These are phyloP conservation scores for Pseudozyma pruni DNA, from an alignment of 1,284 basidiomycete genomes.

Conservation along the genomic window DNA sequence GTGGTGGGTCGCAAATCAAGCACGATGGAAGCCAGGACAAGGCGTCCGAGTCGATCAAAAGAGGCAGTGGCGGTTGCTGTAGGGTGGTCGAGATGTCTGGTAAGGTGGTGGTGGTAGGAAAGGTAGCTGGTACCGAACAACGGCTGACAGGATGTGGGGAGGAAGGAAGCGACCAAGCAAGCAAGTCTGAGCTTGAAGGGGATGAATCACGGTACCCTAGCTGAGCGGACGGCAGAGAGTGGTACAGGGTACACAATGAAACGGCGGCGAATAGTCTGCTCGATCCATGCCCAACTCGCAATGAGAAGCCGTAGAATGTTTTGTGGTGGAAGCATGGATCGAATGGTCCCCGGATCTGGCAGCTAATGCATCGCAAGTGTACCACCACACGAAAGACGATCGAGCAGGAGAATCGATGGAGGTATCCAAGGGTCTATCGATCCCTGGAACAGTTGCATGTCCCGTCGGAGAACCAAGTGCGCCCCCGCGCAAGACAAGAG, in stretches of 20 bases:
- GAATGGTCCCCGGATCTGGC: conserved; percentile 16
- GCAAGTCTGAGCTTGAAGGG: no score
- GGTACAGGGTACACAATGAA: conserved; percentile 23
- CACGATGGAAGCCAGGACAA: no score
- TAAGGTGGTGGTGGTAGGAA: conserved; percentile 2
- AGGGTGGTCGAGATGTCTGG: no score
- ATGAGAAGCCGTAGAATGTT: background rate
- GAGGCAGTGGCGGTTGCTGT: no score
- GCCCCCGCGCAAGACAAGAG: no score
- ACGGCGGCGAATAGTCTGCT: conserved; percentile 25
- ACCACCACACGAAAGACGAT: conserved; percentile 13
- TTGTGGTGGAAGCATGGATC: conserved; percentile 11
- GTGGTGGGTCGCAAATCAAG: no score
- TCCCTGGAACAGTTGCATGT: no score
- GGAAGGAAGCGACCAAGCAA: conserved; percentile 4
- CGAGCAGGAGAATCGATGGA: conserved; percentile 6
- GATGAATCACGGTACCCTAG: conserved; percentile 8
- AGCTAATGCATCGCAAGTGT: conserved; percentile 1
- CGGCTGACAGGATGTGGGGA: background rate
- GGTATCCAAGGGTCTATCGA: background rate
- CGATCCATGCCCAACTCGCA: no score
- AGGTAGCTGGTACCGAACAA: background rate
- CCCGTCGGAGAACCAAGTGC: no score
- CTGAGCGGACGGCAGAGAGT: background rate
- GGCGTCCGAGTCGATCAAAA: no score